A percentile compares a stretch with the other conserved stretches of the same genome.
Conservation (phyloP, 805 yeast species). For the Candida pini region DNA sequence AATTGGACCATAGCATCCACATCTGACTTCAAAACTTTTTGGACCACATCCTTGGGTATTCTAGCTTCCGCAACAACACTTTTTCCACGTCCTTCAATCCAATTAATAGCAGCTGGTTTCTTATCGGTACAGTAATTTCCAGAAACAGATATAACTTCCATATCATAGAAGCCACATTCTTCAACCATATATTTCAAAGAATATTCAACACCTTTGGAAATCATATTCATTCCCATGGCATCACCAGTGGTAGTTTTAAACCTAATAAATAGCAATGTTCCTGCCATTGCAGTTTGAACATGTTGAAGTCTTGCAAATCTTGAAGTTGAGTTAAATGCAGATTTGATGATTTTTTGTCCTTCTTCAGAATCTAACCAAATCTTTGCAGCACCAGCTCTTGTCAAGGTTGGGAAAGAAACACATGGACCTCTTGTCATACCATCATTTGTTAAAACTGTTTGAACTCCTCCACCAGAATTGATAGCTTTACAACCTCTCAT, state of each 20-base stretch:
- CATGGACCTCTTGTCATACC: slow-evolving; percentile 99
- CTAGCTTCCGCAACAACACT: slow-evolving; percentile 95
- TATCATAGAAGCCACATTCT: slow-evolving; percentile 89
- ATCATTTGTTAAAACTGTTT: slow-evolving; percentile 86
- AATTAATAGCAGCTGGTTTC: slow-evolving; percentile 95
- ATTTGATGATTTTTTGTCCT: slow-evolving; percentile 76
- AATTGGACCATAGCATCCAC: slow-evolving; percentile 90
- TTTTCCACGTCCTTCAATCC: slow-evolving; percentile 99
- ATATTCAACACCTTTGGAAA: slow-evolving; percentile 93
- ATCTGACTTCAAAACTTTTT: slow-evolving; percentile 80
- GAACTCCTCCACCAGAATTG: slow-evolving; percentile 94
- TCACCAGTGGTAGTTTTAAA: slow-evolving; percentile 99
- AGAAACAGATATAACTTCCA: slow-evolving; percentile 87
- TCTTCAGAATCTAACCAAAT: slow-evolving; percentile 94
- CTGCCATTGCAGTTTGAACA: slow-evolving; percentile 91
- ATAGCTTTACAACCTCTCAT: slow-evolving; percentile 99
- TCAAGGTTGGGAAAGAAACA: slow-evolving; percentile 77
- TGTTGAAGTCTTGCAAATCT: slow-evolving; percentile 94
- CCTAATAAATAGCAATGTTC: slow-evolving; percentile 79
- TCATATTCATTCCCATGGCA: slow-evolving; percentile 99
- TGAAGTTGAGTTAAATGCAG: slow-evolving; percentile 93
- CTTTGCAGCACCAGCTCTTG: slow-evolving; percentile 91
- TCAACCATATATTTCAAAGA: slow-evolving; percentile 80
- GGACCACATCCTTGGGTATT: slow-evolving; percentile 76
- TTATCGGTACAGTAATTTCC: slow-evolving; percentile 98